Base-by-base conservation (phyloP, 169 alveolate genomes). In the Eimeria nieschulzi region DNA sequence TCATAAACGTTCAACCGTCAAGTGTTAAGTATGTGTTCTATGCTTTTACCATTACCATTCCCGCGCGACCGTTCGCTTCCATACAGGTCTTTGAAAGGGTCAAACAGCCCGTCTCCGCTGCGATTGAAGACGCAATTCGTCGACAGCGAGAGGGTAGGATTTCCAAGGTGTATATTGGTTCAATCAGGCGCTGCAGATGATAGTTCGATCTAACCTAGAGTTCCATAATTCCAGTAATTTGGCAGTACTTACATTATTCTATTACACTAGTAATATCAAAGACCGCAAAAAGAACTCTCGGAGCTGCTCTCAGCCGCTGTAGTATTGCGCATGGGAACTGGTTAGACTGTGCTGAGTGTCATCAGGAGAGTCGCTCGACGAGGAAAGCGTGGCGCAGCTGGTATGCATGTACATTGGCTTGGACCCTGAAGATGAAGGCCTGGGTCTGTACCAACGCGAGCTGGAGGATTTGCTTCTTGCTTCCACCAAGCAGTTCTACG, bases 391-490 rank as follows among this genome's bases (percentile, higher is more conserved):
- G 54, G 90, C 87, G 61, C 87, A 63, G 76, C 70, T 79, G 13
- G 90, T 90, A 19, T 71, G 85, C 70, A 70, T 92, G 93, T 82
- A 86, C 78, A 73, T 92, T 70, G 95, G 92, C 17, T 91, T 92
- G 23, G 90, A 82, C 66, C 90, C 90, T 63, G 95, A 90, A 15
- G 82, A 59, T 33, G 92, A 75, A 19, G 88, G 93, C 75, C 68
- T 91, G 56, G 88, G 75, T 25, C 86, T 92, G 13, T 92, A 92
- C 73, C 91, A 79, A 83, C 93, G 92, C 9, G 95, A 92, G 83
- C 73, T 92, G 73, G 95, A 92, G 83, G 95, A 86, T 53, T 71
- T 55, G 75, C 93, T 92, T 5, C 92, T 92, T 26, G 93, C 95
- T 15, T 83, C 79, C 12, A 76, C 93, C 9, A 63, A 66, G n/a